These are phyloP conservation scores for Prunus mongolica DNA, from an alignment of 306 rosid genomes.

Conservation along the genomic window DNA sequence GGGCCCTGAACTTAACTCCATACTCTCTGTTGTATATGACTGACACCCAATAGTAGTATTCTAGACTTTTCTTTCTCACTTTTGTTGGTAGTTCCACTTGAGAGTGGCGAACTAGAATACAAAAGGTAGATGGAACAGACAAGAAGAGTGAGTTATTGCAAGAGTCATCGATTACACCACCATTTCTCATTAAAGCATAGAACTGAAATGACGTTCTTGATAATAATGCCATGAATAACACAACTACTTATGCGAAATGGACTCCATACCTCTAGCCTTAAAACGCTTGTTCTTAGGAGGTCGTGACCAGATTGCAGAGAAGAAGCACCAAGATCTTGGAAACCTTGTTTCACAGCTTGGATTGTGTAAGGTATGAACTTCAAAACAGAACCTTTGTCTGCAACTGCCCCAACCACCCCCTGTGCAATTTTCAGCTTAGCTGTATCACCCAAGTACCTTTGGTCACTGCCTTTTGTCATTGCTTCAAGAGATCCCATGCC, in stretches of 20 bases:
- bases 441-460: conserved; percentile 79
- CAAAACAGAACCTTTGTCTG: conserved; percentile 88
- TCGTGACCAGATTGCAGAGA: conserved; percentile 86
- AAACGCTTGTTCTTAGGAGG: conserved; percentile 59
- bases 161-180: background rate
- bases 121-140: background rate
- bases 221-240: background rate
- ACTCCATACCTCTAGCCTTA: conserved; percentile 80
- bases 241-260: background rate
- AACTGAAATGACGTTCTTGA: background rate
- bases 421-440: conserved; percentile 91
- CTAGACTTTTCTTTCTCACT: background rate
- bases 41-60: background rate
- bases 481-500: conserved; percentile 99
- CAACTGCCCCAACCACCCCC: conserved; percentile 93
- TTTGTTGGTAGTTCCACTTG: background rate
- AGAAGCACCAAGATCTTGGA: conserved; percentile 93
- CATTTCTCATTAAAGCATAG: background rate
- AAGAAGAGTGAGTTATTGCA: background rate
- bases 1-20: background rate
- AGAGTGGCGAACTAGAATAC: background rate
- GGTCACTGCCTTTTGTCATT: conserved; percentile 94
- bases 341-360: conserved; percentile 98
- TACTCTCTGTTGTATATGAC: background rate
- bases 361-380: conserved; percentile 84